Base-by-base conservation (phyloP, 75 land plant species). In the Adiantum capillusveneris region DNA sequence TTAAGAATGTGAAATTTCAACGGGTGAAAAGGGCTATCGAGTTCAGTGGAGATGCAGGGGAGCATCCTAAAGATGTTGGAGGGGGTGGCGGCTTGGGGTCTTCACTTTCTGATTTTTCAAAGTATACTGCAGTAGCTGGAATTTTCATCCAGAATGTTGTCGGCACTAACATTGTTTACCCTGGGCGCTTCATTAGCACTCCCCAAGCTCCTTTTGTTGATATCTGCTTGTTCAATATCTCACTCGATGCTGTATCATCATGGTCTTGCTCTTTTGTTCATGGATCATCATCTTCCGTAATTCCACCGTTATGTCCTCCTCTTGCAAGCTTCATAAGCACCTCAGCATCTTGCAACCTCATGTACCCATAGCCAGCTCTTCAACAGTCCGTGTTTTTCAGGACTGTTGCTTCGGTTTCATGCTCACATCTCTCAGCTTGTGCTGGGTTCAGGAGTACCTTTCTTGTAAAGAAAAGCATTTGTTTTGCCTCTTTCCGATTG, bases 1-100 rank as follows among this genome's bases (percentile, higher is more conserved):
- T 87, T 2, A 44, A 43, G 12, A 73, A 78, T 44, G 57, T 84
- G 31, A 41, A n/a, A 13, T 53, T 84, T 74, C 78, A 72, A 25
- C 66, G 69, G 51, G 91, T 87, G 19, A 83, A 71, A 61, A 46
- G 75, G 22, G 79, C 87, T 9, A 75, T 87, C 20, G 67, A 69
- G 59, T 80, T 87, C 53, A 77, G 76, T 21, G 39, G 83, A 39
- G 81, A 78, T 26, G 61, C 83, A 7, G 73, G 72, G 62, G 83
- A 86, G 44, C 90, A 86, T 44, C 83, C 86, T 0, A 78, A 76
- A 42, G 71, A 74, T 22, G 6, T 46, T 60, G 59, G 25, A 90
- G 71, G 68, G 84, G 90, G 44, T 5, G 9, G 37, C 9, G 3
- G 7, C 3, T 5, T 5, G 3, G 37, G 7, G 37, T 34, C 37